A percentile compares a stretch with the other conserved stretches of the same genome.
phyloP scores from a whole-genome alignment of 768 basidiomycete genomes.

The Hypsizygus marmoreus region DNA sequence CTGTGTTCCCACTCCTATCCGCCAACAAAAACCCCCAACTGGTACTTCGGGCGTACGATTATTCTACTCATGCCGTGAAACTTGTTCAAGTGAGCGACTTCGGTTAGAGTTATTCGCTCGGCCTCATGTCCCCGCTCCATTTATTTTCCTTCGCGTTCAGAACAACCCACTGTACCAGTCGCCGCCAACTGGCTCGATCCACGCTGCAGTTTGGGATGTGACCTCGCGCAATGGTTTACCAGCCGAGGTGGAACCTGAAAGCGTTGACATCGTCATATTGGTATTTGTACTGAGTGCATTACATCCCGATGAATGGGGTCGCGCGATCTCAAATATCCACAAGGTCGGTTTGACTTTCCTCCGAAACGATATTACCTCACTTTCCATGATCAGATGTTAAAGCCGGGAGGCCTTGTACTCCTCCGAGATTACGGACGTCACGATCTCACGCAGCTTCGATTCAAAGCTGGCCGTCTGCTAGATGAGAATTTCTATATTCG shows the following conservation, averaged over 20 bases:
- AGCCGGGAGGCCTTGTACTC: slow-evolving; percentile 82
- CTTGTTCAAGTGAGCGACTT: slow-evolving; percentile 70
- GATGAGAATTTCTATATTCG: slow-evolving; percentile 96
- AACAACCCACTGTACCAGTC: slow-evolving; percentile 68
- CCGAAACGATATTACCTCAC: not conserved
- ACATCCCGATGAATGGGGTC: slow-evolving; percentile 90
- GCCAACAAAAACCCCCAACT: slow-evolving; percentile 82
- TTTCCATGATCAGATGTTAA: slow-evolving; percentile 65
- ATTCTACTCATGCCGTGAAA: slow-evolving; percentile 84
- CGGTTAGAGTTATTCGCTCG: too few relatives aligned
- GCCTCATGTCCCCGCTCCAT: not conserved
- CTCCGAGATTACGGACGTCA: slow-evolving; percentile 95
- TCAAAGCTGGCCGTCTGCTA: slow-evolving; percentile 84
- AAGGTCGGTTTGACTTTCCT: slow-evolving; percentile 44
- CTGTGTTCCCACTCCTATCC: slow-evolving; percentile 86
- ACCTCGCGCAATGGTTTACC: slow-evolving; percentile 66
- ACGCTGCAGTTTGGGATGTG: slow-evolving; percentile 90
- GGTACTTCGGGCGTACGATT: slow-evolving; percentile 82
- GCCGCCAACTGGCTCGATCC: slow-evolving; percentile 70
- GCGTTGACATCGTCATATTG: slow-evolving; percentile 88
- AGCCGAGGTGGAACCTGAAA: slow-evolving; percentile 57
- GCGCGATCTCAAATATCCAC: slow-evolving; percentile 79
- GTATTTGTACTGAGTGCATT: slow-evolving; percentile 94
- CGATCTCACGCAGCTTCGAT: slow-evolving; percentile 92
- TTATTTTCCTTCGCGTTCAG: slow-evolving; percentile 38